Conservation (phyloP, 176 grass and related monocot species). For the Zea luxurians region DNA sequence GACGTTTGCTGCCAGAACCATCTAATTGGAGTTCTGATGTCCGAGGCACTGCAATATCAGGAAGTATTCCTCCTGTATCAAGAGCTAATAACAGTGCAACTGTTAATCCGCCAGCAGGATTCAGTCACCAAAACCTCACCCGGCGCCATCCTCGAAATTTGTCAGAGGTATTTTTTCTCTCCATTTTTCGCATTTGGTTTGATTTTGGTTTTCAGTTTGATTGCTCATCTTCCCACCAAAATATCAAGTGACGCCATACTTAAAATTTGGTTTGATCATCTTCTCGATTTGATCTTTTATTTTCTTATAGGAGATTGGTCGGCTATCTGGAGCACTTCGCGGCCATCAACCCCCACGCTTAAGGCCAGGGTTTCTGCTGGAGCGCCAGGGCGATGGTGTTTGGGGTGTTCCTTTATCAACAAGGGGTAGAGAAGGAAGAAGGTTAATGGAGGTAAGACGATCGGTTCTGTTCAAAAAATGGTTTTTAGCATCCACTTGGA, state of each 20-base stretch:
- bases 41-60: conserved; percentile 41
- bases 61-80: conserved; percentile 47
- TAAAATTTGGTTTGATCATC: conserved; percentile 5
- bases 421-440: conserved; percentile 68
- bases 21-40: conserved; percentile 48
- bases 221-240: neutral
- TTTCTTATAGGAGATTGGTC: conserved; percentile 50
- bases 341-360: conserved; percentile 44
- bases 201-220: neutral
- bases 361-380: conserved; percentile 55
- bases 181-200: neutral
- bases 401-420: conserved; percentile 54
- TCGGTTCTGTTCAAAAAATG: neutral
- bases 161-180: conserved; percentile 30
- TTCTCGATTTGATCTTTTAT: neutral
- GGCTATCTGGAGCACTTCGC: conserved; percentile 50
- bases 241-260: neutral
- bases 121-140: conserved; percentile 44
- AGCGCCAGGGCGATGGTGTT: conserved; percentile 57
- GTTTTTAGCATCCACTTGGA: neutral
- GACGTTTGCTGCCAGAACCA: conserved; percentile 48
- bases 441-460: conserved; percentile 56
- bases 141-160: conserved; percentile 51
- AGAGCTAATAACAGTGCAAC: conserved; percentile 41
- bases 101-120: conserved; percentile 43